Evolutionary conservation across 148 eudicot genomes (phyloP), one percentile per base, ranked within the genome.

Genomic region (Rhododendron mucronatum): DNA sequence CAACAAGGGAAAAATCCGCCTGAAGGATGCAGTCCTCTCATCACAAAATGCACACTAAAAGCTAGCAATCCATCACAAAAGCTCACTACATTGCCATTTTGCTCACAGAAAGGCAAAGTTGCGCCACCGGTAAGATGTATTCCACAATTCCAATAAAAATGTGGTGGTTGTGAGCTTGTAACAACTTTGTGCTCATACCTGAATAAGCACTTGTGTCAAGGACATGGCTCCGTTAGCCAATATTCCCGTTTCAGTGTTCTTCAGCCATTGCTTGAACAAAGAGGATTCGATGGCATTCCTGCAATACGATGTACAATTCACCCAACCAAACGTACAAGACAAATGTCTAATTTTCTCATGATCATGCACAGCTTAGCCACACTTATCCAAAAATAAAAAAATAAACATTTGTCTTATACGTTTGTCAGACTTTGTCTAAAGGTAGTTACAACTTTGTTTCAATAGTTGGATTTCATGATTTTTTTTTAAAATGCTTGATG

Each of bases 191-290:
- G 45, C 26, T 78, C 16, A 53, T 85, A 97, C 99, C 98, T 95
- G 99, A 84, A 97, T 92, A 85, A 97, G 89, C 35, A 97, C 96
- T 92, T 93, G 91, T 84, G 88, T 90, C 82, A 97, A 88, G 30
- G 93, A 94, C 92, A 94, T 86, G 45, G 86, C 88, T 78, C 95
- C 98, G 87, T 89, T 90, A 74, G 91, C 91, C 83, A 97, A 87
- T 53, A 94, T 82, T 65, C 99, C 98, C 26, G 88, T 93, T 84
- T 93, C 94, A 15, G 90, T 90, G 82, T 93, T 97, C 83, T 89
- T 94, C 90, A 97, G 88, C 99, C 99, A 97, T 80, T 92, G 99
- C 69, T 94, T 91, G 88, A 95, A 97, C 91, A 97, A 87, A 35
- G 95, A 88, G 26, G 93, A 95, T 84, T 93, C 98, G 33, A 95